Evolutionary conservation across 2,329 filamentous ascomycete species (phyloP).

Genomic region (Fusarium sp.): DNA sequence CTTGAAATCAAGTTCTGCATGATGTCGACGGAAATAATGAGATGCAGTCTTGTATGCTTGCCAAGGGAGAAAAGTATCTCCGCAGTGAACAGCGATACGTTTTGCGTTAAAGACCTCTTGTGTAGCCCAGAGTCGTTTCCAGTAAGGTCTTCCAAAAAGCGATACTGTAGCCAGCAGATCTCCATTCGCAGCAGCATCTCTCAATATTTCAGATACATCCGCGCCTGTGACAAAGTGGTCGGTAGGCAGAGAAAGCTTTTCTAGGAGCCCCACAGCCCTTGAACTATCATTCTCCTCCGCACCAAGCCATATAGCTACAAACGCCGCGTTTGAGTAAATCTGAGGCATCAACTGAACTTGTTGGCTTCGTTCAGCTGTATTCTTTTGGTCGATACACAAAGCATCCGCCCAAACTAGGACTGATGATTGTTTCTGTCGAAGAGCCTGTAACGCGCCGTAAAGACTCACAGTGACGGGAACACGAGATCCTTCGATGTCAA

Average conservation of each 20-base stretch:
- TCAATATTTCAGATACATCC: not conserved
- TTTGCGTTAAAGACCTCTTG: slow-evolving; percentile 29
- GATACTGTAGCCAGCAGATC: slow-evolving; percentile 21
- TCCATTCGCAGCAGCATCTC: not conserved
- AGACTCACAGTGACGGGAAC: slow-evolving; percentile 11
- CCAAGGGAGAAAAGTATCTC: slow-evolving; percentile 7
- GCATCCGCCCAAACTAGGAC: slow-evolving; percentile 26
- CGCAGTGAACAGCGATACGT: slow-evolving; percentile 16
- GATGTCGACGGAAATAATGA: not conserved
- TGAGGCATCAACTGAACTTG: slow-evolving; percentile 23
- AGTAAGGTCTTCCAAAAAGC: slow-evolving; percentile 23
- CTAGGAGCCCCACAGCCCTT: not conserved
- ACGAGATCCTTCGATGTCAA: slow-evolving; percentile 8
- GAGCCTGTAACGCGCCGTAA: slow-evolving; percentile 6
- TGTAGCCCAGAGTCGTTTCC: slow-evolving; percentile 23
- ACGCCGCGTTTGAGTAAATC: slow-evolving; percentile 18
- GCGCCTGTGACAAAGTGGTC: not conserved
- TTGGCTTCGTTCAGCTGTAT: not conserved
- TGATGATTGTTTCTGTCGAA: slow-evolving; percentile 3
- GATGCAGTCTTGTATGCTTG: slow-evolving; percentile 5
- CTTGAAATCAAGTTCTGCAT: slow-evolving; percentile 9
- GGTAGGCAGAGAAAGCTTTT: not conserved
- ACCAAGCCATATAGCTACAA: slow-evolving; percentile 25
- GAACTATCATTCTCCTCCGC: slow-evolving; percentile 20
- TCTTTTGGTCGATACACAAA: slow-evolving; percentile 16